Evolutionary conservation across 2,329 filamentous ascomycete species (phyloP).

Genomic region (Microsporum audouinii): DNA sequence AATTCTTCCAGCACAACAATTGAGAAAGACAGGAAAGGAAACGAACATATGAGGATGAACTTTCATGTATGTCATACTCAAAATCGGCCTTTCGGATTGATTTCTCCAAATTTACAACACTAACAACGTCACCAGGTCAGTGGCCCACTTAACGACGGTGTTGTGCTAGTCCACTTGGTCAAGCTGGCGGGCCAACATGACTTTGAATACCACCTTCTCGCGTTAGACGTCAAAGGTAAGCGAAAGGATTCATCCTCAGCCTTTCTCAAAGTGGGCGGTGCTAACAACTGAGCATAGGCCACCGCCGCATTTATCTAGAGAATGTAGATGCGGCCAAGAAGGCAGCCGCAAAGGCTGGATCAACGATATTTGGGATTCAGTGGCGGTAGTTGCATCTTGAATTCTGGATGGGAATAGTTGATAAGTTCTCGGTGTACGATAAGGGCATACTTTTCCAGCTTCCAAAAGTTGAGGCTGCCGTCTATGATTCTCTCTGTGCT

Average conservation of each 20-base stretch:
- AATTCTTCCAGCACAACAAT: conserved; percentile 46
- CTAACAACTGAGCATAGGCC: conserved; percentile 21
- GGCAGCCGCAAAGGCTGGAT: conserved; percentile 30
- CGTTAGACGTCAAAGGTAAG: conserved; percentile 61
- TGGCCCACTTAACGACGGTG: conserved; percentile 61
- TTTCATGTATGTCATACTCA: conserved; percentile 53
- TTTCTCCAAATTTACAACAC: conserved; percentile 4
- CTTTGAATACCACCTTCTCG: conserved; percentile 69
- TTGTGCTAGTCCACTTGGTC: conserved; percentile 67
- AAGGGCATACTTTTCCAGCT: background rate
- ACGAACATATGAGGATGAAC: conserved; percentile 71
- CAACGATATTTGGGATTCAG: conserved; percentile 41
- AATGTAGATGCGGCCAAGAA: conserved; percentile 30
- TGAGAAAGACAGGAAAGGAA: conserved; percentile 60
- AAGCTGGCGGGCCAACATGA: conserved; percentile 53
- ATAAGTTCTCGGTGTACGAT: background rate
- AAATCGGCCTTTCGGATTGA: background rate
- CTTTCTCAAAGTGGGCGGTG: background rate
- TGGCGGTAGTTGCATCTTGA: conserved; percentile 26
- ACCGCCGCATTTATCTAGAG: conserved; percentile 37
- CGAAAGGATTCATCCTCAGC: background rate
- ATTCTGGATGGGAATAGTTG: background rate
- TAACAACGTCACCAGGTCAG: conserved; percentile 48
- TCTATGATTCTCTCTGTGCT: background rate
- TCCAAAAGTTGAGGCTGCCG: background rate